Conservation (phyloP, 2,329 filamentous ascomycete genomes). For the Epicoccum sorghinum region DNA sequence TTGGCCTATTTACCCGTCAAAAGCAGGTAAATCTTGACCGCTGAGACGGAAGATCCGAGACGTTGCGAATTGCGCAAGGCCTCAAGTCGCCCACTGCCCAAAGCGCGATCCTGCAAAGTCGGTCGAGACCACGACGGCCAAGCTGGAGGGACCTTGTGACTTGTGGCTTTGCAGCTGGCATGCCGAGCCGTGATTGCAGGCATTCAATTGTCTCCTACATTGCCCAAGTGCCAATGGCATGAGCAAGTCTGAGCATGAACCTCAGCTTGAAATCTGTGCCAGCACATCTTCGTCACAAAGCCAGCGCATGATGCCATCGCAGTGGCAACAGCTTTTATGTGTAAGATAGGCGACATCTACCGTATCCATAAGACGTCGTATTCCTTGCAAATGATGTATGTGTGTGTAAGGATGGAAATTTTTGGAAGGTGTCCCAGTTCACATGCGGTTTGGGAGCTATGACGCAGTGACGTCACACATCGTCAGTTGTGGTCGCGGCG, state of each 20-base stretch:
- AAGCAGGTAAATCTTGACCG: slow-evolving; percentile 11
- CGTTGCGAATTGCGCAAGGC: slow-evolving; percentile 2
- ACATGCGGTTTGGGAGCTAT: slow-evolving; percentile 1
- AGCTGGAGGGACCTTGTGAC: background rate
- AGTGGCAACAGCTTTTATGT: slow-evolving; percentile 3
- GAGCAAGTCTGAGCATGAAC: too few relatives aligned
- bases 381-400: background rate
- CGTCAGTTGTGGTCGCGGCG: background rate
- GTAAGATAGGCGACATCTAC: background rate
- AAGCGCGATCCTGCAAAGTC: background rate
- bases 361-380: background rate
- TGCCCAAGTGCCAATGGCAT: too few relatives aligned
- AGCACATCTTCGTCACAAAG: background rate
- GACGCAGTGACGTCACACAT: background rate
- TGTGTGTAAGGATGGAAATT: background rate
- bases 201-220: background rate
- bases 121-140: slow-evolving; percentile 5
- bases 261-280: background rate
- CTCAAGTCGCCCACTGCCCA: slow-evolving; percentile 1
- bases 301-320: background rate
- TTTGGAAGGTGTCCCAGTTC: background rate
- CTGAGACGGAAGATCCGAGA: slow-evolving; percentile 2
- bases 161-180: background rate
- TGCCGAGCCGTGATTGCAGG: background rate
- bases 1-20: background rate